Evolutionary conservation across 2,329 filamentous ascomycete genomes (phyloP), one percentile per base, ranked within the genome.

Genomic region (Hypoxylon sp.): DNA sequence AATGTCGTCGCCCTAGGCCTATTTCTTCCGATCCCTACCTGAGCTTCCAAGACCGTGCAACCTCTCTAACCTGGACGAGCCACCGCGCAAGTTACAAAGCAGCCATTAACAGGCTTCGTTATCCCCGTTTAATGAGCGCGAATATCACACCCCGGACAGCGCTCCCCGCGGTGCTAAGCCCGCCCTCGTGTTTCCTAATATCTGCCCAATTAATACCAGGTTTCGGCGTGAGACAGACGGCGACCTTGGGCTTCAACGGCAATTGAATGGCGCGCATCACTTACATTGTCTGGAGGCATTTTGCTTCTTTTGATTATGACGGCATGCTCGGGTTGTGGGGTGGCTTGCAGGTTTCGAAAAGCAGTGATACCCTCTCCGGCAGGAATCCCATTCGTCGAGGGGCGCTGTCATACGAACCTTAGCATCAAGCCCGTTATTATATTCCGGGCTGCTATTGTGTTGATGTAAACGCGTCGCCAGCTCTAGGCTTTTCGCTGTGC

Each of bases 341-440:
- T 16, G 30, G 37, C n/a, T 32, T 52, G 43, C 34, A 21, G 41
- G 34, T 50, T n/a, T n/a, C 21, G 23, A 41, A 16, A 51, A 41
- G 48, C 45, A 56, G 50, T 50, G 50, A 53, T 50, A 61, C 34
- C 25, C 45, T 27, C 48, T 62, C 58, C 58, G 65, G 61, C 61
- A 59, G 43, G 57, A 55, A 65, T 68, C 65, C 65, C 54, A 68
- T 65, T 68, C 58, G 65, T 56, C 50, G n/a, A 57, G 11, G 39
- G 39, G n/a, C 21, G 25, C 37, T 39, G 43, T 58, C 34, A 65
- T 65, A 47, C 43, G 61, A 68, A 65, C 54, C 50, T 55, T 56
- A 65, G 25, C 37, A 53, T 52, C 32, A 39, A 55, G 19, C 29
- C 23, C 55, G 58, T 58, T 46, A 48, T 39, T 56, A 62, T 51